phyloP scores from a whole-genome alignment of 1,284 basidiomycete genomes.

The Gomphus bonarii region DNA sequence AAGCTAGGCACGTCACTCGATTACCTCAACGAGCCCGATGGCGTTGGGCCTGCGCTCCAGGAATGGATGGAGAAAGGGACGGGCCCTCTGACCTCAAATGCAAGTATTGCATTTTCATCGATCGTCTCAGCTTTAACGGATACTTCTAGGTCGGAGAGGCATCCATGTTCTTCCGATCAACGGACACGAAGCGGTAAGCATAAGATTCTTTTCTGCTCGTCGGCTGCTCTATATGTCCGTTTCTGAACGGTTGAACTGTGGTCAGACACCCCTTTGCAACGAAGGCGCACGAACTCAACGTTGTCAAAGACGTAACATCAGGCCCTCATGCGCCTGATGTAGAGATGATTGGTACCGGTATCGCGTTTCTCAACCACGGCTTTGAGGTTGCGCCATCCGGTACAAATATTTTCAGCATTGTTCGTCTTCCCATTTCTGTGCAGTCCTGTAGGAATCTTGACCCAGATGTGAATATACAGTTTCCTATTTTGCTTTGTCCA shows the following conservation, averaged over 20 bases:
- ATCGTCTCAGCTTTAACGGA: not conserved
- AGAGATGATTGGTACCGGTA: slow-evolving; percentile 43
- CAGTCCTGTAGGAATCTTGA: slow-evolving; percentile 12
- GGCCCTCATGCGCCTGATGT: slow-evolving; percentile 47
- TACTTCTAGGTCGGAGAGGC: slow-evolving; percentile 12
- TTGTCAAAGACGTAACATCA: slow-evolving; percentile 41
- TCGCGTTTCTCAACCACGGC: slow-evolving; percentile 22
- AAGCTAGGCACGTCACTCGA: slow-evolving; percentile 24
- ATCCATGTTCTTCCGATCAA: slow-evolving; percentile 9
- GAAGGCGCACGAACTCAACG: slow-evolving; percentile 1
- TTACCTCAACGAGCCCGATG: slow-evolving; percentile 22
- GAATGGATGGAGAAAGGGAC: slow-evolving; percentile 24
- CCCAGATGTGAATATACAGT: slow-evolving; percentile 9
- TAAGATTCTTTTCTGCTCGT: too few relatives aligned
- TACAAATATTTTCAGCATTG: slow-evolving; percentile 2
- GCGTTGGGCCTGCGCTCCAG: slow-evolving; percentile 18
- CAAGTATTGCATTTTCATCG: slow-evolving; percentile 4
- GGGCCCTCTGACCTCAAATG: slow-evolving; percentile 21
- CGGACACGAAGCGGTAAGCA: not conserved
- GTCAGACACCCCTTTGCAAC: not conserved
- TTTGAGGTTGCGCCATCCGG: not conserved
- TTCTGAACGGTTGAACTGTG: not conserved
- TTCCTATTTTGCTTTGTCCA: slow-evolving; percentile 16
- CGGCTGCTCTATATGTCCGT: not conserved
- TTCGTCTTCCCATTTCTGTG: not conserved